Conservation (phyloP, 2,329 filamentous ascomycete species). For the Colletotrichum destructivum region DNA sequence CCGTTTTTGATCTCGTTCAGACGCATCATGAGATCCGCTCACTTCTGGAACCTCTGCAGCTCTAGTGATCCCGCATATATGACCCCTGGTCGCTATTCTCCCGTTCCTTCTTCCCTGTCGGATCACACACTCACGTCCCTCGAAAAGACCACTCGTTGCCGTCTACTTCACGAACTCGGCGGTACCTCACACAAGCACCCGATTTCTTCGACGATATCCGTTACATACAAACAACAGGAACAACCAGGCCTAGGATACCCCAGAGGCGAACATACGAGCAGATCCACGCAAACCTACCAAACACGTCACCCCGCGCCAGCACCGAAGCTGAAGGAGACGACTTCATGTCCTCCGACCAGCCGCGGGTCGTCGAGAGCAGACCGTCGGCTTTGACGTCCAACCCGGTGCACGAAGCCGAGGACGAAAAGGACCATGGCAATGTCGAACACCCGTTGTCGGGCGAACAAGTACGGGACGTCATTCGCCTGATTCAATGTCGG, state of each 20-base stretch:
- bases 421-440: constrained; percentile 41
- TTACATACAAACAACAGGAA: constrained; percentile 6
- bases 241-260: neutral
- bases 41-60: constrained; percentile 39
- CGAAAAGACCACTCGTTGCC: constrained; percentile 6
- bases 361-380: constrained; percentile 44
- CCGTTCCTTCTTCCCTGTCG: constrained; percentile 16
- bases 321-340: constrained; percentile 35
- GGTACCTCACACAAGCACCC: constrained; percentile 1
- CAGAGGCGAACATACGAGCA: constrained; percentile 8
- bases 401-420: constrained; percentile 41
- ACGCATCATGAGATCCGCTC: constrained; percentile 43
- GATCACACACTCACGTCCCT: constrained; percentile 11
- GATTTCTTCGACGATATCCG: neutral
- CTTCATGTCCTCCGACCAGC: constrained; percentile 46
- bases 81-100: constrained; percentile 38
- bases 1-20: constrained; percentile 40
- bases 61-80: constrained; percentile 43
- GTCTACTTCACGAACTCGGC: constrained; percentile 8
- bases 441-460: constrained; percentile 47
- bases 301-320: constrained; percentile 18
- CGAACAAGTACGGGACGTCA: constrained; percentile 72
- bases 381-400: constrained; percentile 42
- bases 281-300: neutral
- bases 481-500: constrained; percentile 84